These are phyloP conservation scores for Colletotrichum musae DNA, from an alignment of 2,329 filamentous ascomycete species.

Conservation along the genomic window DNA sequence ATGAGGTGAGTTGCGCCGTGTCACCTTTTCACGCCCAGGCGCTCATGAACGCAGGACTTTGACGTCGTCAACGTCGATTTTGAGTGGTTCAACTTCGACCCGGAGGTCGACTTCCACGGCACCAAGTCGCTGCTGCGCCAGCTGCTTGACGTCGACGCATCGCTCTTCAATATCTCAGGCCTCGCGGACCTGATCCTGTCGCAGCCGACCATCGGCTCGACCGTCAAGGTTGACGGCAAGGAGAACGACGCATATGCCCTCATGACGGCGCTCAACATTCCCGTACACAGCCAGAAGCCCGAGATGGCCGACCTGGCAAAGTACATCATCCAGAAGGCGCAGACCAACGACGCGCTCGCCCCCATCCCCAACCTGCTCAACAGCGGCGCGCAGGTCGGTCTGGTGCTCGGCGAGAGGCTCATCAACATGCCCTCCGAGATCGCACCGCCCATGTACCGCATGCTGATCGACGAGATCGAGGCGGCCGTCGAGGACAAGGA, in stretches of 20 bases:
- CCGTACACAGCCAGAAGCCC: slow-evolving; percentile 82
- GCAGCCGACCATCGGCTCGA: slow-evolving; percentile 90
- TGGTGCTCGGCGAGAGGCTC: slow-evolving; percentile 92
- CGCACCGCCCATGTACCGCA: slow-evolving; percentile 92
- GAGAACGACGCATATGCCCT: slow-evolving; percentile 94
- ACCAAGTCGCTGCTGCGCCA: slow-evolving; percentile 92
- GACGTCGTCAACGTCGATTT: slow-evolving; percentile 97
- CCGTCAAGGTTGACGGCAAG: slow-evolving; percentile 96
- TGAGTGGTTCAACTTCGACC: slow-evolving; percentile 97
- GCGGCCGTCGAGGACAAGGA: slow-evolving; percentile 92
- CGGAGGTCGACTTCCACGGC: slow-evolving; percentile 93
- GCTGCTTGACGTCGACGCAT: slow-evolving; percentile 89
- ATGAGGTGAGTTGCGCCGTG: slow-evolving; percentile 57
- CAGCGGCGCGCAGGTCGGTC: slow-evolving; percentile 74
- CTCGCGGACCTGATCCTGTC: slow-evolving; percentile 89
- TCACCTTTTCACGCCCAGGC: slow-evolving; percentile 20
- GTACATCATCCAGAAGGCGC: slow-evolving; percentile 76
- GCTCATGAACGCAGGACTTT: slow-evolving; percentile 74
- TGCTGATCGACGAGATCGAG: slow-evolving; percentile 92
- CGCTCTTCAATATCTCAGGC: slow-evolving; percentile 88
- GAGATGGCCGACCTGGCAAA: slow-evolving; percentile 78
- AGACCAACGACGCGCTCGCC: slow-evolving; percentile 68
- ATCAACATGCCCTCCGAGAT: slow-evolving; percentile 98
- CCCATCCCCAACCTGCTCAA: slow-evolving; percentile 70
- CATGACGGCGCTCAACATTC: slow-evolving; percentile 87